Evolutionary conservation across 306 rosid genomes (phyloP), one percentile per base, ranked within the genome.

Genomic region (Glycyrrhiza uralensis): DNA sequence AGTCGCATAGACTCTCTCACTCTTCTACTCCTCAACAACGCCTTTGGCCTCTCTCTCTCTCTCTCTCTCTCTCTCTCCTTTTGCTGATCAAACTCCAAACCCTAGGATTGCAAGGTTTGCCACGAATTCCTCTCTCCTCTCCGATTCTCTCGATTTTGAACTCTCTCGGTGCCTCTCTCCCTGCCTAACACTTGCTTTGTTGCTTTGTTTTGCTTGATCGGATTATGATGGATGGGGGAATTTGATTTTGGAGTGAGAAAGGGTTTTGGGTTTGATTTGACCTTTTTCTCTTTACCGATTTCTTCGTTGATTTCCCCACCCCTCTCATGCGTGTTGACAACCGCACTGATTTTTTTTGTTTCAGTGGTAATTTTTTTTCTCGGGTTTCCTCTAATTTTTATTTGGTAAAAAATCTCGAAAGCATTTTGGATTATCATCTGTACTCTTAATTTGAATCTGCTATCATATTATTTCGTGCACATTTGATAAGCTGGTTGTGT

Each of bases 41-140:
- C 46, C 55, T 32, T n/a, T 9, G 14, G 11, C 14, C 22, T n/a
- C n/a, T n/a, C n/a, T n/a, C 20, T 17, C 19, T 13, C 19, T 14
- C 41, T 29, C 33, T 24, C 61, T 1, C 42, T 7, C 42, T 10
- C 63, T 9, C 2, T 24, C 24, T 17, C 24, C 20, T 13, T 3
- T 47, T 10, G 18, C 22, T n/a, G 47, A 66, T 55, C 69, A 12
- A 46, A n/a, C 11, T 46, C 14, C 72, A 62, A 76, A 68, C 76
- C 76, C 81, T 76, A 20, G 22, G 22, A 5, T 58, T 23, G 1
- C 36, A 33, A 68, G 81, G 69, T 57, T 19, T 7, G 18, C 14
- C 2, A 7, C 29, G 23, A 57, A 8, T 46, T 0, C 30, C 12
- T 39, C 4, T 55, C 2, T 5, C 60, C 39, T 42, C 66, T 26